Evolutionary conservation across 2,329 filamentous ascomycete species (phyloP).

Genomic region (Coniochaeta sp.): DNA sequence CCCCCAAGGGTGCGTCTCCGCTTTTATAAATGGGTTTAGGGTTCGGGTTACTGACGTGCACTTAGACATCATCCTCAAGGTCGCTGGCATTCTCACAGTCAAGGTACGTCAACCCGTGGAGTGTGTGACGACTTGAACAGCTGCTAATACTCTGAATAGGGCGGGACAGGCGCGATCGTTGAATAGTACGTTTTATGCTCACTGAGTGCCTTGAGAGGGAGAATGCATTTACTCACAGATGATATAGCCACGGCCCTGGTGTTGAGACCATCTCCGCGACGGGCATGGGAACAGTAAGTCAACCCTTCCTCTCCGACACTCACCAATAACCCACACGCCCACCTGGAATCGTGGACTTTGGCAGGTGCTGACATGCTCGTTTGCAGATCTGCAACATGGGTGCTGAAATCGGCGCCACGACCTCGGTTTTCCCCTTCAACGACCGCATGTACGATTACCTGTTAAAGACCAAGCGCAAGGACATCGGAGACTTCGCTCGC

Average conservation of each 20-base stretch:
- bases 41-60: slow-evolving; percentile 2
- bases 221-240: background rate
- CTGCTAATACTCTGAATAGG: slow-evolving; percentile 46
- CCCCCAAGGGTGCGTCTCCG: slow-evolving; percentile 69
- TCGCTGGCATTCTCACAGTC: slow-evolving; percentile 92
- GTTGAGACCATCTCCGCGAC: slow-evolving; percentile 69
- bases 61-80: slow-evolving; percentile 89
- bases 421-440: slow-evolving; percentile 95
- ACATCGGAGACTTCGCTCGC: slow-evolving; percentile 82
- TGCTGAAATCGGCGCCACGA: slow-evolving; percentile 77
- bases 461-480: slow-evolving; percentile 77
- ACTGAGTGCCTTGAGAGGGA: background rate
- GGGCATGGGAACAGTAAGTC: slow-evolving; percentile 64
- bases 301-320: background rate
- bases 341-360: background rate
- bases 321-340: background rate
- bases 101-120: background rate
- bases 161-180: slow-evolving; percentile 86
- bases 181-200: slow-evolving; percentile 45
- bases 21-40: background rate
- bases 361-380: background rate
- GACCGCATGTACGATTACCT: slow-evolving; percentile 98
- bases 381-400: slow-evolving; percentile 58
- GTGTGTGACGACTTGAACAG: background rate
- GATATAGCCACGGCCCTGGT: slow-evolving; percentile 52